Evolutionary conservation across 805 yeast species (phyloP).

Genomic region (Candida peoriensis): DNA sequence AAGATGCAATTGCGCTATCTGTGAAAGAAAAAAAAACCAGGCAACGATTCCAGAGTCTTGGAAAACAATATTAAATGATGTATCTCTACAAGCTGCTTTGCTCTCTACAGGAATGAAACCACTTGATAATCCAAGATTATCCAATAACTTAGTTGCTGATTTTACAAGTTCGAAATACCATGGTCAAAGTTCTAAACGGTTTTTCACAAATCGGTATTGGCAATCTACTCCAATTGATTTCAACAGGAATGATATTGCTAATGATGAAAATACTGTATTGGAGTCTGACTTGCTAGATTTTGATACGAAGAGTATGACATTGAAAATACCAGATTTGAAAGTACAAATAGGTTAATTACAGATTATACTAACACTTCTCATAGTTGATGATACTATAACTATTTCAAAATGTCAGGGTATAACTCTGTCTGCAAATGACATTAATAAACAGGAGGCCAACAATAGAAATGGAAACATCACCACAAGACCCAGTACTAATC

Average conservation of each 20-base stretch:
- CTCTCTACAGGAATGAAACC: conserved; percentile 28
- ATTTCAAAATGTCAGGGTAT: too few species aligned
- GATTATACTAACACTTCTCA: too few species aligned
- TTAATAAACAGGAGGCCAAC: too few species aligned
- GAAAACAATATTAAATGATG: conserved; percentile 30
- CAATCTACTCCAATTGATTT: conserved; percentile 1
- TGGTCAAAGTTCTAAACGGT: background rate
- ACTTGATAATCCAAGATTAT: conserved; percentile 10
- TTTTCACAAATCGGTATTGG: background rate
- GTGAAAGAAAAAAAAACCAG: conserved; percentile 3
- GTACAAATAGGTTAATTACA: conserved; percentile 1
- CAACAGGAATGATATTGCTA: conserved; percentile 2
- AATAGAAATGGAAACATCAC: too few species aligned
- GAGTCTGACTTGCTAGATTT: conserved; percentile 13
- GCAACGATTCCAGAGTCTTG: conserved; percentile 20
- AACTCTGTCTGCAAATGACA: too few species aligned
- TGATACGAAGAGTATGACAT: background rate
- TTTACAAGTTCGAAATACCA: conserved; percentile 21
- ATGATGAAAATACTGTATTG: conserved; percentile 12
- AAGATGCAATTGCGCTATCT: conserved; percentile 3
- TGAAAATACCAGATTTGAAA: background rate
- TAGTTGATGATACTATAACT: too few species aligned
- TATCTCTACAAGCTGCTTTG: conserved; percentile 34
- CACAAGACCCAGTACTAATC: too few species aligned
- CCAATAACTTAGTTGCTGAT: conserved; percentile 18